These are phyloP conservation scores for Phlegmacium glaucopus DNA, from an alignment of 768 basidiomycete species.

Conservation along the genomic window DNA sequence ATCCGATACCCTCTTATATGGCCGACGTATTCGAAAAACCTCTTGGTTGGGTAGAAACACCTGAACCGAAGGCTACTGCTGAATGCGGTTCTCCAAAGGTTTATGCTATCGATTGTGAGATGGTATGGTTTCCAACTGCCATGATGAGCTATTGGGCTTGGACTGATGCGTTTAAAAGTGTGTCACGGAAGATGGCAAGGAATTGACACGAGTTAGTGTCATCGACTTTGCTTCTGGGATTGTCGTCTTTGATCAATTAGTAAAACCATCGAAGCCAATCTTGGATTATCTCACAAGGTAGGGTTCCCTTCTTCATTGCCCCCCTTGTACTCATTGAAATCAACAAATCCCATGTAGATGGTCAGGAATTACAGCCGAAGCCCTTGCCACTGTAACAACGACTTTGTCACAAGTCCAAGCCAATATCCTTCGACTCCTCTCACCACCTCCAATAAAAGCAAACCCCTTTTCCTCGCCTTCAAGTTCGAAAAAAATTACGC, in stretches of 20 bases:
- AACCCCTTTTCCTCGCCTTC: slow-evolving; percentile 41
- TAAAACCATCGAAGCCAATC: slow-evolving; percentile 83
- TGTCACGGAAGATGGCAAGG: slow-evolving; percentile 84
- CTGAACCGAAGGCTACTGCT: slow-evolving; percentile 32
- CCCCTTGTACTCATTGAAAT: background rate
- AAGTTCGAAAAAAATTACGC: slow-evolving; percentile 3
- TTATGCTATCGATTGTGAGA: slow-evolving; percentile 94
- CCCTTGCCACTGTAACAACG: slow-evolving; percentile 66
- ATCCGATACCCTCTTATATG: slow-evolving; percentile 84
- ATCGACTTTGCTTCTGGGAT: slow-evolving; percentile 72
- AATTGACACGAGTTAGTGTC: slow-evolving; percentile 80
- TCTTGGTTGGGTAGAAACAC: slow-evolving; percentile 81
- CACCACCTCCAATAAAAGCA: slow-evolving; percentile 26
- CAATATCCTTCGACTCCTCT: slow-evolving; percentile 61
- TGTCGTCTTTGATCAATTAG: slow-evolving; percentile 84
- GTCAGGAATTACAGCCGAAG: slow-evolving; percentile 88
- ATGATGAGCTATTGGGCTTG: no score
- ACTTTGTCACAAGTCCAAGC: slow-evolving; percentile 78
- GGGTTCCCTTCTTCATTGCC: slow-evolving; percentile 9
- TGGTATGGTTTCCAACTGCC: slow-evolving; percentile 58
- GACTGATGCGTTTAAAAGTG: slow-evolving; percentile 47
- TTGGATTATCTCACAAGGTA: slow-evolving; percentile 91
- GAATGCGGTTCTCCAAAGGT: slow-evolving; percentile 46
- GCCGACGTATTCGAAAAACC: slow-evolving; percentile 64
- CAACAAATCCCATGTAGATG: slow-evolving; percentile 46